Base-by-base conservation (phyloP, 176 grass and related monocot genomes). In the Avena atlantica region DNA sequence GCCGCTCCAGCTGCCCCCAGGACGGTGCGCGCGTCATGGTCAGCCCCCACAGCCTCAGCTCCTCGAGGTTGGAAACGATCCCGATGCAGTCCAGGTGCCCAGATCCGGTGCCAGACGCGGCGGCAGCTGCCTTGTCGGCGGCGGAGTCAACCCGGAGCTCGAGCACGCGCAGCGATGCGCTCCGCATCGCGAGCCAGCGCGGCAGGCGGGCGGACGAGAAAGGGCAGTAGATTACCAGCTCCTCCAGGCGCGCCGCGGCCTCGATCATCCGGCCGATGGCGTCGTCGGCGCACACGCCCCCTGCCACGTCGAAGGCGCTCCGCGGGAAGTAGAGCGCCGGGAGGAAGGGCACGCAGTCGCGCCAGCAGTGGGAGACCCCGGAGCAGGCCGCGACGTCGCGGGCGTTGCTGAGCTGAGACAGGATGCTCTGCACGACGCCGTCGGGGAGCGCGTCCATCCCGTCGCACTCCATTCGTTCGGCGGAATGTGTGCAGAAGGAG, bases 221-320 rank as follows among this genome's bases (percentile, higher is more conserved):
- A 44, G 96, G 93, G 80, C 96, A 98, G 87, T 98, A 98, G n/a
- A 98, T 78, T 64, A 96, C 92, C 21, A 98, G 93, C 88, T 96
- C 88, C 91, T 96, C 79, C 24, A 98, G 88, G 12, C 89, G 82
- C 5, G 50, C 31, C 3, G 96, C 92, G 40, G 84, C 70, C 6
- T 34, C 66, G 78, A 98, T 56, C 96, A 98, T 98, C 68, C 92
- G 90, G 11, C 82, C 82, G 74, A 98, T 98, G 66, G 89, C 86
- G 17, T 45, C 89, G 85, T 98, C 93, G 6, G 91, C 21, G 74
- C 24, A 2, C 17, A 52, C 24, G 24, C 19, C 27, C 3, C 29
- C 37, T 4, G 5, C 20, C 6, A 53, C 19, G 9, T 95, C 93
- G 52, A 98, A 95, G 12, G 94, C 89, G 76, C 86, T 89, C 20